Evolutionary conservation across 768 basidiomycete species (phyloP).

Genomic region (Scleroderma bovista): DNA sequence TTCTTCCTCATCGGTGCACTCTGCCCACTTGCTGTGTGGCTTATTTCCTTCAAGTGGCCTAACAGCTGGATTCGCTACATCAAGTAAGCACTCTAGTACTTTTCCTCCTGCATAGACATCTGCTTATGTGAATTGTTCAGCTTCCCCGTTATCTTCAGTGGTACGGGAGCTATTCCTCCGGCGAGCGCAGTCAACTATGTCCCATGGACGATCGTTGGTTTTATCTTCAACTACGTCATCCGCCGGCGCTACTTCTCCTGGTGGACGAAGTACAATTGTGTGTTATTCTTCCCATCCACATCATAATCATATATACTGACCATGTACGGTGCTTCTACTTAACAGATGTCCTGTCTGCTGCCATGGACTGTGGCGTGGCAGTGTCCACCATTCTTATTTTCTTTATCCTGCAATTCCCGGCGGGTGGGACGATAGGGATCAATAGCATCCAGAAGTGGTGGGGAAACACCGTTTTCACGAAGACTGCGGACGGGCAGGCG

Average conservation of each 20-base stretch:
- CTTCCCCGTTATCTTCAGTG: slow-evolving; percentile 48
- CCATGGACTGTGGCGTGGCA: slow-evolving; percentile 64
- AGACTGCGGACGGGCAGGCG: slow-evolving; percentile 25
- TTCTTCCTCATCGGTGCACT: slow-evolving; percentile 80
- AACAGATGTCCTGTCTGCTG: slow-evolving; percentile 62
- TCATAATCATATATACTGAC: background rate
- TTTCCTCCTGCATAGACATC: background rate
- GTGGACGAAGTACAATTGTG: slow-evolving; percentile 54
- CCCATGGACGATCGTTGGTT: slow-evolving; percentile 60
- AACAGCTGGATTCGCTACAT: slow-evolving; percentile 55
- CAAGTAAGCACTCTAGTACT: slow-evolving; percentile 41
- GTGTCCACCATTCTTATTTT: slow-evolving; percentile 50
- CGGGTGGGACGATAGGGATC: slow-evolving; percentile 52
- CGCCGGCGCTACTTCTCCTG: slow-evolving; percentile 57
- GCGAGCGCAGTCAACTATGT: slow-evolving; percentile 62
- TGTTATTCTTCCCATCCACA: slow-evolving; percentile 2
- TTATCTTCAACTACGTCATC: slow-evolving; percentile 59
- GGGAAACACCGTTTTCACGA: slow-evolving; percentile 49
- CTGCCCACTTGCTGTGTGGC: slow-evolving; percentile 51
- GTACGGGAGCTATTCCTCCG: slow-evolving; percentile 60
- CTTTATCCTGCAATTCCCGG: slow-evolving; percentile 58
- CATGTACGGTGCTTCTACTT: slow-evolving; percentile 17
- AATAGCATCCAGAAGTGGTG: slow-evolving; percentile 58
- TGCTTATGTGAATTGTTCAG: slow-evolving; percentile 16
- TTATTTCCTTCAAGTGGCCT: slow-evolving; percentile 55